These are phyloP conservation scores for Paraphoma chrysanthemicola DNA, from an alignment of 2,329 filamentous ascomycete species.

Conservation along the genomic window DNA sequence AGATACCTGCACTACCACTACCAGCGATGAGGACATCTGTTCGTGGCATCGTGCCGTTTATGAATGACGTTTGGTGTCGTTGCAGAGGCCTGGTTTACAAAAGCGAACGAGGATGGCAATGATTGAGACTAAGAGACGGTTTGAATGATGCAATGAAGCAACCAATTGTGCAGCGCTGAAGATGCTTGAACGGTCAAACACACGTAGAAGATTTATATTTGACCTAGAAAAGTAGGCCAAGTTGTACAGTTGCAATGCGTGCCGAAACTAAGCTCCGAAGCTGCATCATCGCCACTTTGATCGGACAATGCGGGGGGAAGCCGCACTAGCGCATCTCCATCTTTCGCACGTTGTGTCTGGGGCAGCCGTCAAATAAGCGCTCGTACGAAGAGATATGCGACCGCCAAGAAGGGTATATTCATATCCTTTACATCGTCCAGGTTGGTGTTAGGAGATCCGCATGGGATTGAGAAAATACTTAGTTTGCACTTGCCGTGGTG, in stretches of 20 bases:
- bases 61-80: neutral
- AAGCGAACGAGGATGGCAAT: neutral
- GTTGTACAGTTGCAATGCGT: neutral
- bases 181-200: too few species aligned
- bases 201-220: too few species aligned
- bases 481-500: neutral
- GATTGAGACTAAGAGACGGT: too few species aligned
- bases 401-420: neutral
- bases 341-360: neutral
- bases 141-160: neutral
- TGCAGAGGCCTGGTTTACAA: neutral
- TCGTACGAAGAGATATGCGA: neutral
- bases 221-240: too few species aligned
- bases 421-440: neutral
- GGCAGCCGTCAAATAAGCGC: neutral
- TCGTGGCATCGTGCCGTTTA: constrained; percentile 22
- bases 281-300: constrained; percentile 6
- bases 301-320: constrained; percentile 14
- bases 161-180: too few species aligned
- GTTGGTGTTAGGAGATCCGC: too few species aligned
- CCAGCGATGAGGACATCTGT: constrained; percentile 67
- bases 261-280: constrained; percentile 17
- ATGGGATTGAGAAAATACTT: neutral
- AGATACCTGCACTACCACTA: constrained; percentile 68
- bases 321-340: constrained; percentile 4